These are phyloP conservation scores for Phytopythium kandeliae DNA, from an alignment of 352 stramenopile species.

Conservation along the genomic window DNA sequence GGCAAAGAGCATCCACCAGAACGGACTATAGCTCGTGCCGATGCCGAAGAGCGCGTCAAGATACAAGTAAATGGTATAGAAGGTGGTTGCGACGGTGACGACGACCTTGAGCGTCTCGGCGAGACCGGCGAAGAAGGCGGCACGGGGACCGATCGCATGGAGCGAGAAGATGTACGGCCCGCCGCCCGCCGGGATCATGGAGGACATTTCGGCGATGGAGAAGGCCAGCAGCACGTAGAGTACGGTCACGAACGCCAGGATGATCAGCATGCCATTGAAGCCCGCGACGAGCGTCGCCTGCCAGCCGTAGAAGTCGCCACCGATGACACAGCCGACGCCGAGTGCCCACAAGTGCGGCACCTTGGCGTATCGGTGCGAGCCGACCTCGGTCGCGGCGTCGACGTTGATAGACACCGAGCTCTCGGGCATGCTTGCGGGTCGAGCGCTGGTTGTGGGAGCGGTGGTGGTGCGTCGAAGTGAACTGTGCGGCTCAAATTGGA, in stretches of 20 bases:
- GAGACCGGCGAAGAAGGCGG: slow-evolving; percentile 38
- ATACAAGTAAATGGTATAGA: slow-evolving; percentile 35
- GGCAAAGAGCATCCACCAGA: slow-evolving; percentile 47
- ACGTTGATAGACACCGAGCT: slow-evolving; percentile 11
- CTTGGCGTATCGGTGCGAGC: slow-evolving; percentile 33
- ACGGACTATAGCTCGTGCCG: slow-evolving; percentile 20
- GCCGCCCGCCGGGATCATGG: slow-evolving; percentile 40
- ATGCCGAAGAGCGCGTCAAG: slow-evolving; percentile 45
- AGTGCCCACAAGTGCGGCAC: slow-evolving; percentile 53
- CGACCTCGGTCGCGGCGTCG: slow-evolving; percentile 8
- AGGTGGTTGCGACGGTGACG: slow-evolving; percentile 42
- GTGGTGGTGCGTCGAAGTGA: slow-evolving; percentile 2
- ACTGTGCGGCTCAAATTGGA: slow-evolving; percentile 11
- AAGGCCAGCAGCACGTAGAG: slow-evolving; percentile 58
- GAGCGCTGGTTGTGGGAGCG: slow-evolving; percentile 4
- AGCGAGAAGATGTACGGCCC: slow-evolving; percentile 61
- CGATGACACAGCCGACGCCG: slow-evolving; percentile 38
- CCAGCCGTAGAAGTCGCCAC: slow-evolving; percentile 59
- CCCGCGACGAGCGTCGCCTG: slow-evolving; percentile 46
- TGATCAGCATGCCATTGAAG: slow-evolving; percentile 52
- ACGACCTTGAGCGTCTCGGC: slow-evolving; percentile 55
- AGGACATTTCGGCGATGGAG: slow-evolving; percentile 59
- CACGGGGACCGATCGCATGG: slow-evolving; percentile 36
- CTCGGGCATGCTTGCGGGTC: slow-evolving; percentile 1
- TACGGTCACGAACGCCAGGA: slow-evolving; percentile 45